Conservation (phyloP, 2,329 filamentous ascomycete genomes). For the Beauveria caledonica region DNA sequence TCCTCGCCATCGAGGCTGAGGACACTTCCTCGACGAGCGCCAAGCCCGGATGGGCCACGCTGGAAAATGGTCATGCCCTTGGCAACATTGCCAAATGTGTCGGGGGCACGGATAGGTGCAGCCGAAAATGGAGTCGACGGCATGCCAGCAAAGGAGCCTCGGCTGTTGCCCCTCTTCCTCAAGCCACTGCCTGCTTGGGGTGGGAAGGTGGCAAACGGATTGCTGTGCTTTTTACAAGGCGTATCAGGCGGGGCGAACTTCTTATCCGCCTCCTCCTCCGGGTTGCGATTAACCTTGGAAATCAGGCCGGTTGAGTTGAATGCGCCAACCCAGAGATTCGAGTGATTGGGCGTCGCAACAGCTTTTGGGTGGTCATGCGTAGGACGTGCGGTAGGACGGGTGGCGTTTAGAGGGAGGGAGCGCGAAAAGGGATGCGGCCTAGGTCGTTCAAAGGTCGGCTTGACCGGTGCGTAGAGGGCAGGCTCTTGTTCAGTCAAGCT, state of each 20-base stretch:
- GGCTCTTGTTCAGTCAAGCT: conserved; percentile 63
- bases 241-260: conserved; percentile 81
- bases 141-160: conserved; percentile 62
- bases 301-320: conserved; percentile 93
- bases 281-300: conserved; percentile 84
- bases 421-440: conserved; percentile 29
- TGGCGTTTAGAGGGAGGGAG: conserved; percentile 31
- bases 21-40: conserved; percentile 57
- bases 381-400: conserved; percentile 24
- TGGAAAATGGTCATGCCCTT: conserved; percentile 60
- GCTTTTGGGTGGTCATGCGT: conserved; percentile 22
- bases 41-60: conserved; percentile 39
- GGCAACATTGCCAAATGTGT: conserved; percentile 45
- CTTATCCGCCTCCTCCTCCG: conserved; percentile 55
- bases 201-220: conserved; percentile 59
- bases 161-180: conserved; percentile 53
- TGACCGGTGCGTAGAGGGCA: conserved; percentile 22
- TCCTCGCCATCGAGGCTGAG: conserved; percentile 77
- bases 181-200: conserved; percentile 50
- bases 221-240: conserved; percentile 80
- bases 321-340: conserved; percentile 61
- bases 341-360: conserved; percentile 38
- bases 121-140: conserved; percentile 76
- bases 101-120: conserved; percentile 38
- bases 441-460: conserved; percentile 19